These are phyloP conservation scores for Microbotryum silenes-acaulis DNA, from an alignment of 1,284 basidiomycete genomes.

Conservation along the genomic window DNA sequence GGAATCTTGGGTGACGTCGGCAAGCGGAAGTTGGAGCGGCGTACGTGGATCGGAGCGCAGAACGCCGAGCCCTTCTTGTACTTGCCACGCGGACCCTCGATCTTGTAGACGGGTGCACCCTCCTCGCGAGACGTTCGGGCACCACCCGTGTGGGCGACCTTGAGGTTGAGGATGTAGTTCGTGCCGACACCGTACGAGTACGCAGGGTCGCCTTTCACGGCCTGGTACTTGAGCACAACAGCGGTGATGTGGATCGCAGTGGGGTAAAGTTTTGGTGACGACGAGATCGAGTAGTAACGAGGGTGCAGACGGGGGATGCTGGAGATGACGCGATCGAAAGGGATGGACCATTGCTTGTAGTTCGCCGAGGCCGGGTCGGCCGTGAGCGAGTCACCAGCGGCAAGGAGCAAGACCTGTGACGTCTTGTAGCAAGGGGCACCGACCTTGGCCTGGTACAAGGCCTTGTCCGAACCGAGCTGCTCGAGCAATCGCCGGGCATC, in stretches of 20 bases:
- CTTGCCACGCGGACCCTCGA: slow-evolving; percentile 78
- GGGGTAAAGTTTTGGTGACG: slow-evolving; percentile 83
- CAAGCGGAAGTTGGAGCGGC: slow-evolving; percentile 90
- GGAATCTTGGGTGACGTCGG: slow-evolving; percentile 97
- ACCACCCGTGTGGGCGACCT: slow-evolving; percentile 56
- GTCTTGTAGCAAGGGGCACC: slow-evolving; percentile 76
- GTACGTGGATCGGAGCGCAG: slow-evolving; percentile 76
- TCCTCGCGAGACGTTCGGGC: slow-evolving; percentile 40
- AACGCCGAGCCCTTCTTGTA: slow-evolving; percentile 56
- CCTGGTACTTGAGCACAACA: slow-evolving; percentile 86
- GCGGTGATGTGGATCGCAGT: slow-evolving; percentile 87
- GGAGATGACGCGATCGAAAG: slow-evolving; percentile 93
- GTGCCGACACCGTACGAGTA: slow-evolving; percentile 79
- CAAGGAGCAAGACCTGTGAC: slow-evolving; percentile 82
- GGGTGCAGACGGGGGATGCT: slow-evolving; percentile 88
- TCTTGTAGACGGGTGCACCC: slow-evolving; percentile 62
- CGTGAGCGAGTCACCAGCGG: slow-evolving; percentile 64
- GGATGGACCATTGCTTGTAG: slow-evolving; percentile 81
- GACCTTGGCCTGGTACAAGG: slow-evolving; percentile 68
- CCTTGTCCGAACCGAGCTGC: slow-evolving; percentile 77
- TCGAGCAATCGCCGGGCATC: slow-evolving; percentile 67
- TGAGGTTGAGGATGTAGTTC: slow-evolving; percentile 87
- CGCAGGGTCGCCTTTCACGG: slow-evolving; percentile 40
- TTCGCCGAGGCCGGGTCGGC: slow-evolving; percentile 55
- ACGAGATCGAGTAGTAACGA: slow-evolving; percentile 97